Percentiles rank a stretch among this genome's conserved stretches.
Conservation (phyloP, 345 rosid species). For the Mallotus nudiflorus region DNA sequence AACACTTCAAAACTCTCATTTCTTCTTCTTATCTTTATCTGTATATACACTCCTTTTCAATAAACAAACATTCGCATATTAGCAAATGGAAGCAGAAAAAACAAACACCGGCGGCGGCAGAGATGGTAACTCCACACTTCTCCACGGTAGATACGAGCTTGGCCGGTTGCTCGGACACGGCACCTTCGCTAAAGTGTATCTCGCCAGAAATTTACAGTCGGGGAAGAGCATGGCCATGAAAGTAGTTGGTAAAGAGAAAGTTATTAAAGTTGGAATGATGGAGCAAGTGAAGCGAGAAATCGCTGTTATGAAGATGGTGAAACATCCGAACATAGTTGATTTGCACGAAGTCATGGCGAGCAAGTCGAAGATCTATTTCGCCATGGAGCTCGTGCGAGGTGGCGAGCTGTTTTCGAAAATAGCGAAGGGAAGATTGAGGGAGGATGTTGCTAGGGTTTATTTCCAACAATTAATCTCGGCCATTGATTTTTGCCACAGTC, state of each 20-base stretch:
- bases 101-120: background rate
- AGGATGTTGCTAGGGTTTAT: slow-evolving; percentile 69
- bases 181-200: slow-evolving; percentile 88
- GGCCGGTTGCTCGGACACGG: slow-evolving; percentile 87
- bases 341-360: slow-evolving; percentile 95
- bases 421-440: slow-evolving; percentile 64
- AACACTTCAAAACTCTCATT: background rate
- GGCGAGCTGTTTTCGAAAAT: slow-evolving; percentile 79
- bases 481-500: slow-evolving; percentile 87
- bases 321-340: slow-evolving; percentile 80
- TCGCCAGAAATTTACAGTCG: slow-evolving; percentile 51
- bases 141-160: slow-evolving; percentile 84
- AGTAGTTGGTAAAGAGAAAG: slow-evolving; percentile 85
- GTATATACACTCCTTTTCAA: background rate
- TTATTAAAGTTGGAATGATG: slow-evolving; percentile 80
- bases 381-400: slow-evolving; percentile 91
- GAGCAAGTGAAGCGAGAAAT: slow-evolving; percentile 91
- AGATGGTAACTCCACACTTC: slow-evolving; percentile 35
- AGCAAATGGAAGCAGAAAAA: slow-evolving; percentile 25
- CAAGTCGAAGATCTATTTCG: slow-evolving; percentile 87
- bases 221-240: slow-evolving; percentile 85
- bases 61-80: background rate
- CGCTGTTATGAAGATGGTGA: slow-evolving; percentile 92
- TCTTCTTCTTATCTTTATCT: background rate
- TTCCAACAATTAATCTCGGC: slow-evolving; percentile 85